Base-by-base conservation (phyloP, 78 protist genomes). In the Pigoraptor vietnamica region DNA sequence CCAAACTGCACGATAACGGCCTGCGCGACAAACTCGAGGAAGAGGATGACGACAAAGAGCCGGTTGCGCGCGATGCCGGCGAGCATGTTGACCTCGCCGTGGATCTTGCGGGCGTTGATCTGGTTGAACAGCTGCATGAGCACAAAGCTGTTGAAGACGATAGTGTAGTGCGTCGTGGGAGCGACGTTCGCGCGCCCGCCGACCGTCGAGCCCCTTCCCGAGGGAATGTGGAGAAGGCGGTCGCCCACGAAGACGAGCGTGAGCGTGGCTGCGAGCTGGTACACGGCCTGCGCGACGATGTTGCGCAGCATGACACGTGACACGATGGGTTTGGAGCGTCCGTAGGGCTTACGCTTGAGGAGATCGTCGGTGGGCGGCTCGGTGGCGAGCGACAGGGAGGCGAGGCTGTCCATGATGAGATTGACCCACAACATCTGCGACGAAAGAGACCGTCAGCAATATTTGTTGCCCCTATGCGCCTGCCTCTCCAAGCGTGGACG, bases 351-450 rank as follows among this genome's bases (percentile, higher is more conserved):
- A 39, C 99, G 96, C 0, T 96, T 83, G 24, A 98, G 93, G 10
- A 99, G 89, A 14, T 91, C 94, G 24, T 81, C 90, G 67, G 96
- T 93, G 25, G 98, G 99, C 38, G 83, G 91, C 92, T 99, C 99
- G 0, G 99, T 99, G 82, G 99, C 99, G 2, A 99, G 96, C 29
- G 99, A 99, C 0, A 99, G 96, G 2, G 99, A 98, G 39, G 99
- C 99, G 33, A 99, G 37, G 24, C 99, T 95, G 94, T 99, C 99
- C 99, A 99, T 99, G 95, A 99, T 98, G 37, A 99, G 94, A 93
- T 99, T 99, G 91, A 98, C 97, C 99, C 99, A 98, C 24, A 98
- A 96, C 88, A 98, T 79, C 93, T 98, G 99, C 67, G n/a, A 48
- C 67, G 67, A 14, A 6, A 48, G 67, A 48, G 67, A 48, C 29